phyloP scores from a whole-genome alignment of 495 filamentous ascomycete species.

The Lasiosphaeriaceae sp. region DNA sequence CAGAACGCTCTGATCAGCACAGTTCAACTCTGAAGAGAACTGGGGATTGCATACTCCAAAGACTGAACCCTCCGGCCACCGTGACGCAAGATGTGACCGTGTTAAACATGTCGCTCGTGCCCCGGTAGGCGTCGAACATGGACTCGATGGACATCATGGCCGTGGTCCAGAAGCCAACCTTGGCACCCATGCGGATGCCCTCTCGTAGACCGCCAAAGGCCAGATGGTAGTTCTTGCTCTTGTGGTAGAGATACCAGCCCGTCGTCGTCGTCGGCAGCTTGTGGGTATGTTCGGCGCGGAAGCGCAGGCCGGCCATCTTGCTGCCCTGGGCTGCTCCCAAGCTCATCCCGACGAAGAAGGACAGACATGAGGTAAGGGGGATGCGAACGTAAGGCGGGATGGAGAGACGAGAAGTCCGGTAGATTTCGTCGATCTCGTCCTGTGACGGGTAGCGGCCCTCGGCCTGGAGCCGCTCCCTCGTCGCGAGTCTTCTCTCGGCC shows the following conservation, averaged over 20 bases:
- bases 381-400: conserved; percentile 56
- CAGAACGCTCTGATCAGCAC: background rate
- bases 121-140: conserved; percentile 72
- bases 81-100: conserved; percentile 76
- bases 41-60: conserved; percentile 61
- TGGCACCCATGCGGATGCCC: conserved; percentile 71
- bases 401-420: conserved; percentile 55
- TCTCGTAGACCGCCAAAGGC: conserved; percentile 70
- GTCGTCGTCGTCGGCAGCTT: conserved; percentile 72
- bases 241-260: conserved; percentile 97
- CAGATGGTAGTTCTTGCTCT: conserved; percentile 88
- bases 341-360: conserved; percentile 60
- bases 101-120: conserved; percentile 66
- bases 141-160: conserved; percentile 76
- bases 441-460: conserved; percentile 6
- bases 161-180: conserved; percentile 60
- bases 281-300: conserved; percentile 94
- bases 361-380: conserved; percentile 52
- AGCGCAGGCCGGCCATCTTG: conserved; percentile 68
- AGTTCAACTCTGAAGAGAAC: background rate
- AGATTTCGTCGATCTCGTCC: conserved; percentile 14
- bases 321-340: conserved; percentile 72
- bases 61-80: conserved; percentile 79
- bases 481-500: background rate
- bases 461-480: conserved; percentile 3